A percentile compares a stretch with the other conserved stretches of the same genome.
phyloP scores from a whole-genome alignment of 257 asterid genomes.

The Scutellaria galericulata region DNA sequence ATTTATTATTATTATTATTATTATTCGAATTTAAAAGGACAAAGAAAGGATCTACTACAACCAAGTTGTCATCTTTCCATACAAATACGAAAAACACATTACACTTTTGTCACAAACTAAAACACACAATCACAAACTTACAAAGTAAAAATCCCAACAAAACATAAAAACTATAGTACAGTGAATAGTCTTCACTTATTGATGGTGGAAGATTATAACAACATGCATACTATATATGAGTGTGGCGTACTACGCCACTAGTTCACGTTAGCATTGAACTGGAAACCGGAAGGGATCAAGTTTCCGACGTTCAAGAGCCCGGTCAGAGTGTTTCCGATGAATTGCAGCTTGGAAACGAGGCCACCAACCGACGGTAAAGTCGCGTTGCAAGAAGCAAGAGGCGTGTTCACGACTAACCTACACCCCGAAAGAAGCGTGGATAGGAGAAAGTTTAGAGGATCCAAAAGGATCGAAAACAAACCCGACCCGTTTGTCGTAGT shows the following conservation, averaged over 20 bases:
- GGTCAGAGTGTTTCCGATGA: constrained; percentile 39
- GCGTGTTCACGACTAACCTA: constrained; percentile 47
- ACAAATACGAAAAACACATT: no score
- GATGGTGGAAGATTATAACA: neutral
- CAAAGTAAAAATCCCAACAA: neutral
- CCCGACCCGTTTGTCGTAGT: constrained; percentile 49
- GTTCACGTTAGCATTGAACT: constrained; percentile 33
- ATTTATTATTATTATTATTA: no score
- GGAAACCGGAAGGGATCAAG: constrained; percentile 34
- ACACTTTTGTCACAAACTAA: no score
- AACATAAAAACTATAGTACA: neutral
- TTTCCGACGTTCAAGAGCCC: constrained; percentile 44
- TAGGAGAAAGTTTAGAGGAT: constrained; percentile 40
- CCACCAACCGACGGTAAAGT: constrained; percentile 44
- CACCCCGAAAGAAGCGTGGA: constrained; percentile 44
- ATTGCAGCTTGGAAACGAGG: constrained; percentile 45
- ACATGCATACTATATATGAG: neutral
- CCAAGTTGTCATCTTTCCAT: no score
- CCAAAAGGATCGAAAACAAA: constrained; percentile 44
- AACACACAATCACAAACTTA: neutral
- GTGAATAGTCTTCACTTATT: constrained; percentile 34
- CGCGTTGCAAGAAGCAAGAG: constrained; percentile 52
- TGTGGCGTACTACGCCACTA: neutral
- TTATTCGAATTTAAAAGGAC: no score
- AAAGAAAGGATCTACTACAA: no score